A percentile compares a stretch with the other conserved stretches of the same genome.
Evolutionary conservation across 306 rosid genomes (phyloP).

Genomic region (Trifolium fragiferum): DNA sequence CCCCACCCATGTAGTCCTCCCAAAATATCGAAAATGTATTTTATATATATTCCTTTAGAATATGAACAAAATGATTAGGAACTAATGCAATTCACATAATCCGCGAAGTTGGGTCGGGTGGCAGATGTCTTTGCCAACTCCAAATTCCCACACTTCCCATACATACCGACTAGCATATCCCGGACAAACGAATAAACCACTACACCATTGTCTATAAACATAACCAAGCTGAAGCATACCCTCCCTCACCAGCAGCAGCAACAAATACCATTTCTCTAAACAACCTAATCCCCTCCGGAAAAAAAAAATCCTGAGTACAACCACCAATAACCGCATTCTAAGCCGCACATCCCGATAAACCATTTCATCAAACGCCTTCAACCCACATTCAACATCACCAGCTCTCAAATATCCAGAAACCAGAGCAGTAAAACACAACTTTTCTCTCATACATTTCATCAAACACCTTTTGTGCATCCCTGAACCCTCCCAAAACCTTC

Average conservation of each 20-base stretch:
- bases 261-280: slow-evolving; percentile 59
- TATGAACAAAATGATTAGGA: too few relatives aligned
- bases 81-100: too few relatives aligned
- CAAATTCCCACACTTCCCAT: slow-evolving; percentile 83
- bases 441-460: slow-evolving; percentile 71
- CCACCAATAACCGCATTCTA: slow-evolving; percentile 84
- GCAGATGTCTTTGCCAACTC: slow-evolving; percentile 47
- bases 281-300: slow-evolving; percentile 60
- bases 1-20: too few relatives aligned
- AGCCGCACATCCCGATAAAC: slow-evolving; percentile 66
- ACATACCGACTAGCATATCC: slow-evolving; percentile 78
- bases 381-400: slow-evolving; percentile 64
- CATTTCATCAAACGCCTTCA: slow-evolving; percentile 64
- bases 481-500: slow-evolving; percentile 36
- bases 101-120: too few relatives aligned
- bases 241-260: slow-evolving; percentile 32
- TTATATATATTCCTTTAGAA: too few relatives aligned
- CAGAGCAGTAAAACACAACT: slow-evolving; percentile 75
- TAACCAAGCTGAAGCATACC: slow-evolving; percentile 76
- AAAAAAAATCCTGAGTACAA: slow-evolving; percentile 75
- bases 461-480: slow-evolving; percentile 56
- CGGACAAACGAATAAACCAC: slow-evolving; percentile 53
- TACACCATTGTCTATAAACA: slow-evolving; percentile 55
- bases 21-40: too few relatives aligned
- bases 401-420: slow-evolving; percentile 61